Evolutionary conservation across 2,329 filamentous ascomycete species (phyloP), one percentile per base, ranked within the genome.

Genomic region (Stagonosporopsis tanaceti): DNA sequence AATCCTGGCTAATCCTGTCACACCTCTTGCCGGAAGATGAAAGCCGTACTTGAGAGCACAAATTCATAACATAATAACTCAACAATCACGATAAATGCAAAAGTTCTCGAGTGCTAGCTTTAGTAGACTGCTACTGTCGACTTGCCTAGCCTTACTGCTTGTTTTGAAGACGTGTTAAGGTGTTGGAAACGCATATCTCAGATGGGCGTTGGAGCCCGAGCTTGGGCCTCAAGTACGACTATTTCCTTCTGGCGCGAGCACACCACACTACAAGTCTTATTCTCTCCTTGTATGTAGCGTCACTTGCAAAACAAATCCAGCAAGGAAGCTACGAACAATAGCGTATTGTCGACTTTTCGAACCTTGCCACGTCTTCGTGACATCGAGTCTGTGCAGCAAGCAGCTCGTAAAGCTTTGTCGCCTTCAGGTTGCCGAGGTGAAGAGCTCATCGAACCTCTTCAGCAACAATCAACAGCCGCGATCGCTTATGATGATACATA

Each of bases 221-320:
- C 20, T 20, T 20, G 20, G 20, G 20, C 20, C 20, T 20, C 20
- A 20, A 20, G 20, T 20, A 20, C 20, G 20, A 20, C 20, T 20
- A 20, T 20, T 20, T 20, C 20, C 20, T 20, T 20, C 20, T 20
- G 20, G 20, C 20, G 20, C 20, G 3, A 20, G 20, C 20, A 20
- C 20, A 22, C 45, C 12, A 45, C 35, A 46, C 27, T 37, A 48
- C 38, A 46, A 40, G 44, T 53, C 34, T 37, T 28, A 34, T 42
- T 41, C 32, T 37, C 25, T 44, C 11, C 37, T 4, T 22, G 9
- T 39, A 12, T 4, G 34, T 37, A 11, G 12, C 6, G 4, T 17
- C 15, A 8, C 8, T 30, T 30, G 32, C 32, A n/a, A 7, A 34
- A 8, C 4, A n/a, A 34, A 15, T 34, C 32, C 12, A n/a, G 32